A percentile compares a stretch with the other conserved stretches of the same genome.
phyloP scores from a whole-genome alignment of 2,329 filamentous ascomycete species.

The Colletotrichum lentis region DNA sequence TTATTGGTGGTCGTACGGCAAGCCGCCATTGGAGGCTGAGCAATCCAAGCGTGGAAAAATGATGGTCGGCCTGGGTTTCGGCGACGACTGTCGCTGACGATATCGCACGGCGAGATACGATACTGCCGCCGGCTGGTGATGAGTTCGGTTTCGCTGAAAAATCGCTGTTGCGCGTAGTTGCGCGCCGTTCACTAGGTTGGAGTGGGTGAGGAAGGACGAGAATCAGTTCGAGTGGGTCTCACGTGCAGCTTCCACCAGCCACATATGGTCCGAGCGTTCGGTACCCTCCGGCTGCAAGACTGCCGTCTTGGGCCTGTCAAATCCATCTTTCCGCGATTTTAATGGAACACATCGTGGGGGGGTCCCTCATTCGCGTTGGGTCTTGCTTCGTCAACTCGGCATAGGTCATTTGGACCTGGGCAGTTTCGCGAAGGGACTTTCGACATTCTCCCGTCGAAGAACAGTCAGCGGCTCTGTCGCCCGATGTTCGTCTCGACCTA shows the following conservation, averaged over 20 bases:
- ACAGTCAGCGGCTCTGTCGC: slow-evolving; percentile 20
- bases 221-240: slow-evolving; percentile 38
- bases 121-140: slow-evolving; percentile 18
- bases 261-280: slow-evolving; percentile 31
- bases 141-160: slow-evolving; percentile 34
- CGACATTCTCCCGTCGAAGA: neutral
- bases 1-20: slow-evolving; percentile 11
- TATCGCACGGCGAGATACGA: slow-evolving; percentile 14
- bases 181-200: slow-evolving; percentile 31
- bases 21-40: slow-evolving; percentile 24
- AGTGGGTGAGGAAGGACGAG: slow-evolving; percentile 26
- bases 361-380: slow-evolving; percentile 5
- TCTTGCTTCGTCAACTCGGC: neutral
- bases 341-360: slow-evolving; percentile 6
- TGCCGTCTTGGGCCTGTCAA: slow-evolving; percentile 9
- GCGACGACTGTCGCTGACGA: slow-evolving; percentile 19
- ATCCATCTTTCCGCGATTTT: neutral
- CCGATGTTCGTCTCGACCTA: slow-evolving; percentile 32
- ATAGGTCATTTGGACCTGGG: neutral
- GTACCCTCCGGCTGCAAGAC: slow-evolving; percentile 7
- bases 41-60: slow-evolving; percentile 12
- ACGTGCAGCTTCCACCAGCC: slow-evolving; percentile 38
- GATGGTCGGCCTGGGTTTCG: slow-evolving; percentile 3
- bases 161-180: slow-evolving; percentile 34
- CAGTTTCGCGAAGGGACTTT: neutral